A percentile compares a stretch with the other conserved stretches of the same genome.
Evolutionary conservation across 2,329 filamentous ascomycete species (phyloP).

Genomic region (Exophiala xenobiotica): DNA sequence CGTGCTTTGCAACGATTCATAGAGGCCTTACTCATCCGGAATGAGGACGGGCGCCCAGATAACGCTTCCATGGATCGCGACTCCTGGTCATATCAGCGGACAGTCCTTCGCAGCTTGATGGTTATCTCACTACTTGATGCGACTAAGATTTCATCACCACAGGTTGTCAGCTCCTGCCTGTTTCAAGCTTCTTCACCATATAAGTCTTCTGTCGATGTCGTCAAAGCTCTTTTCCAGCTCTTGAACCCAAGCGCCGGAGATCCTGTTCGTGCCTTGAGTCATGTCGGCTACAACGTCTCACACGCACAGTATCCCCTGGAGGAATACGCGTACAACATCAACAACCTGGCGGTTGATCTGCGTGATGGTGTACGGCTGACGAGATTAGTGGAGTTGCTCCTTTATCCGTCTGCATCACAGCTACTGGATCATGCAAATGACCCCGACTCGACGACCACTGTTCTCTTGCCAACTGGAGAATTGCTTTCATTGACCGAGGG

Average conservation of each 20-base stretch:
- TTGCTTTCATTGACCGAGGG: slow-evolving; percentile 35
- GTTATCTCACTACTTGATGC: slow-evolving; percentile 60
- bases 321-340: slow-evolving; percentile 58
- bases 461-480: slow-evolving; percentile 47
- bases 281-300: slow-evolving; percentile 56
- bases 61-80: slow-evolving; percentile 29
- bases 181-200: slow-evolving; percentile 53
- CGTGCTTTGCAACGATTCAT: slow-evolving; percentile 51
- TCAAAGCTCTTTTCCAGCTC: slow-evolving; percentile 53
- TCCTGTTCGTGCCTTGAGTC: slow-evolving; percentile 53
- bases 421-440: slow-evolving; percentile 26
- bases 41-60: slow-evolving; percentile 46
- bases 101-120: slow-evolving; percentile 59
- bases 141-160: slow-evolving; percentile 42
- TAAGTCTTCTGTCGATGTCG: slow-evolving; percentile 57
- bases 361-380: slow-evolving; percentile 62
- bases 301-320: slow-evolving; percentile 58
- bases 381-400: slow-evolving; percentile 58
- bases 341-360: slow-evolving; percentile 62
- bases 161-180: slow-evolving; percentile 40
- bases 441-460: slow-evolving; percentile 43
- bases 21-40: slow-evolving; percentile 57
- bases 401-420: slow-evolving; percentile 44
- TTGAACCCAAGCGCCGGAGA: slow-evolving; percentile 61
- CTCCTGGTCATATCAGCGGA: slow-evolving; percentile 55